These are phyloP conservation scores for Apiotrichum mycotoxinovorans DNA, from an alignment of 1,284 basidiomycete species.

Conservation along the genomic window DNA sequence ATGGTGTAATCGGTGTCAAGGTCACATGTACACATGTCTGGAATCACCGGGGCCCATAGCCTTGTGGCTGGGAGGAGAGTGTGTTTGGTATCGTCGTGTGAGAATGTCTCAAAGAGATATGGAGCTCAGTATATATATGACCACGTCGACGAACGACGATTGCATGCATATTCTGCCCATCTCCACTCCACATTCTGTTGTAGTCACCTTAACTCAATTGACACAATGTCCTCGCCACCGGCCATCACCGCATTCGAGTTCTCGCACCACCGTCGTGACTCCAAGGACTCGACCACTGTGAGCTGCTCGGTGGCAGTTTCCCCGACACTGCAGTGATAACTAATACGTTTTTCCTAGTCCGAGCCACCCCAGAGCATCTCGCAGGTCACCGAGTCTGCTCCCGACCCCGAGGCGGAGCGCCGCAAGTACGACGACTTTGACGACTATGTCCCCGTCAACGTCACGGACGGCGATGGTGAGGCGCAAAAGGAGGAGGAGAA, in stretches of 20 bases:
- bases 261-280: background rate
- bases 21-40: too few species aligned
- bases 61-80: too few species aligned
- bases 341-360: background rate
- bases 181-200: too few species aligned
- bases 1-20: too few species aligned
- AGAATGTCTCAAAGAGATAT: too few species aligned
- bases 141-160: too few species aligned
- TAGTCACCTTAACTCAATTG: too few species aligned
- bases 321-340: too few species aligned
- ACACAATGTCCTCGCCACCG: background rate
- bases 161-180: too few species aligned
- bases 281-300: background rate
- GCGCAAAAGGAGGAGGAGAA: background rate
- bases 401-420: background rate
- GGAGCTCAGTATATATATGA: too few species aligned
- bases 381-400: background rate
- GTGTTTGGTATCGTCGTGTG: too few species aligned
- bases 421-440: conserved; percentile 3
- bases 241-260: conserved; percentile 1
- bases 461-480: conserved; percentile 4
- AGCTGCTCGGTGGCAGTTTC: background rate
- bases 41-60: too few species aligned
- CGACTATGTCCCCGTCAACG: conserved; percentile 4
- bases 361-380: background rate